Base-by-base conservation (phyloP, 2,329 filamentous ascomycete species). In the Hymenoscyphus salicellus region DNA sequence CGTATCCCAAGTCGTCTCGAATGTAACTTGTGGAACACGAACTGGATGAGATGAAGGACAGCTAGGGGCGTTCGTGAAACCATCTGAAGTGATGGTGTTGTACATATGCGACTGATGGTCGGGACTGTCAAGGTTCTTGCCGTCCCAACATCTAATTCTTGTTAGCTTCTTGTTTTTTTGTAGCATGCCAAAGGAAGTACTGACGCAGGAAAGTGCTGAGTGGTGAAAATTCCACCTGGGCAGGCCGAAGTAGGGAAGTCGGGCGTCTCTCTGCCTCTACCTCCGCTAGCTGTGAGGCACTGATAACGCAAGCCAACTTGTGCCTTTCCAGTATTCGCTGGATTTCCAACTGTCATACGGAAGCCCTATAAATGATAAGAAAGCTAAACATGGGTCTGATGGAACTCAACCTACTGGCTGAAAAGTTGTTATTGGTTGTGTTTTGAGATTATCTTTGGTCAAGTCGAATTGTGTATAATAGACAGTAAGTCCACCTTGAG, bases 1-100 rank as follows among this genome's bases (percentile, higher is more conserved):
- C 11, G 77, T 75, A 71, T 81, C 78, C 80, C 80, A 82, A 76
- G 80, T 79, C 49, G 81, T 72, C 75, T 82, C 80, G 75, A 80
- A 81, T 76, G 80, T 80, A 72, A 81, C 74, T 76, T 81, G 79
- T 30, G 79, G 80, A 32, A 81, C 74, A 75, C 80, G 80, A 70
- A 80, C 77, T 52, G 79, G 79, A 70, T 80, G 79, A 1, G 73
- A 74, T 20, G 67, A 32, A 2, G 68, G 68, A 38, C 68, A 70
- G 59, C 56, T 58, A 14, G 59, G 59, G 11, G 65, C 66, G 59
- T 63, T 68, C 30, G 38, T 56, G 52, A 70, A 70, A 36, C 66
- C 66, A 20, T 68, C 64, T 1, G 49, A 61, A 33, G 56, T 69
- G 8, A 68, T 61, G 14, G 77, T 75, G 74, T 71, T 68, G 52